Base-by-base conservation (phyloP, 345 rosid genomes). In the Lumnitzera littorea region DNA sequence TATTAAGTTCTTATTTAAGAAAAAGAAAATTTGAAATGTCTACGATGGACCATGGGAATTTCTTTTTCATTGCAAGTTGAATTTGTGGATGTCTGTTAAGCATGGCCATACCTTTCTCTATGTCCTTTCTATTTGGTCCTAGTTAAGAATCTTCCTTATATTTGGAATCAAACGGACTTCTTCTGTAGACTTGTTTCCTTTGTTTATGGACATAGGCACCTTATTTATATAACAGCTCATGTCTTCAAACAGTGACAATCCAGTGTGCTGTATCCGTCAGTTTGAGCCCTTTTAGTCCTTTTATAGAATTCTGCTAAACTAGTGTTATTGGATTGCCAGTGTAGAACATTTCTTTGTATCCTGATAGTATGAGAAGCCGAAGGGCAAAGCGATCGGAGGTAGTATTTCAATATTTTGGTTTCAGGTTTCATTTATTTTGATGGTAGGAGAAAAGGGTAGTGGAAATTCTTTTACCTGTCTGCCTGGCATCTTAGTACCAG, bases 351-450 rank as follows among this genome's bases (percentile, higher is more conserved):
- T 55, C 50, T 15, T 29, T 20, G 43, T 36, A 36, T n/a, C 56
- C 59, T 13, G 11, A 48, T 29, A 53, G 57, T 50, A 87, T 89
- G 99, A 88, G 62, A 69, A 54, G 85, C 57, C 66, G 73, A 61
- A 76, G 84, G 52, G 86, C 89, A 43, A 84, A 72, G 68, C 91
- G 77, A 31, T 75, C 89, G 23, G 99, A 94, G 86, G 99, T 86
- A 76, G 52, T 70, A 55, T 51, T 47, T 25, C 15, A 1, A 4
- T 72, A 50, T 54, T 60, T 62, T 69, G 51, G 24, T 17, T 61
- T 15, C 13, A 12, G 29, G 36, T 43, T 20, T 15, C 55, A 9
- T 36, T 36, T 36, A 36, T 36, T 36, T 36, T 36, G 43, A 36
- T 36, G 43, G 43, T 36, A 36, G 9, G 7, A 36, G 43, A 36